Evolutionary conservation across 768 basidiomycete species (phyloP).

Genomic region (Paxillus involutus): DNA sequence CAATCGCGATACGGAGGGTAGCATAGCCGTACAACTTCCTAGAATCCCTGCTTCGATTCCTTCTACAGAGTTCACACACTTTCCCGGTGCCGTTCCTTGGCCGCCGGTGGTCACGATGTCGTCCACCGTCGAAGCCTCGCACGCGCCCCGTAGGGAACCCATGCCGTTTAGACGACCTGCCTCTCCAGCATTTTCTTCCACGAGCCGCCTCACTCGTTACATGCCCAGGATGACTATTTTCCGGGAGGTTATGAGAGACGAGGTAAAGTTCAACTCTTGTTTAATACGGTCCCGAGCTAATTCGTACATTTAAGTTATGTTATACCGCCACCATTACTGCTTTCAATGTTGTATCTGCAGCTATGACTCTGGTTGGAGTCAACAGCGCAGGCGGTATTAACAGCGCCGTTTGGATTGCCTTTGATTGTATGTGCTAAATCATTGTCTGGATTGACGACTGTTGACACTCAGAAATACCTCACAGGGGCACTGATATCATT

Average conservation of each 20-base stretch:
- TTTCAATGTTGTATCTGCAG: slow-evolving; percentile 46
- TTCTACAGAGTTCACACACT: slow-evolving; percentile 1
- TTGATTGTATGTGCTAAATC: slow-evolving; percentile 47
- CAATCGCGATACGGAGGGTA: background rate
- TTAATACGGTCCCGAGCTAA: background rate
- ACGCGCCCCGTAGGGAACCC: slow-evolving; percentile 10
- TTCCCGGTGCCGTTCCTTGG: slow-evolving; percentile 4
- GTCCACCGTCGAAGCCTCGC: slow-evolving; percentile 4
- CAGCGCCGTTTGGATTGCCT: slow-evolving; percentile 49
- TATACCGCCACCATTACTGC: slow-evolving; percentile 56
- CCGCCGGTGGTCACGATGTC: slow-evolving; percentile 18
- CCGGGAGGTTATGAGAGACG: slow-evolving; percentile 57
- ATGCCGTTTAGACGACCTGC: slow-evolving; percentile 8
- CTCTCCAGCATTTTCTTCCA: slow-evolving; percentile 30
- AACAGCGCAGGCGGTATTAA: slow-evolving; percentile 45
- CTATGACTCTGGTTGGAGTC: slow-evolving; percentile 51
- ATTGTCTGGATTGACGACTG: background rate
- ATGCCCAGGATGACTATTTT: slow-evolving; percentile 56
- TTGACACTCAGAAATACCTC: slow-evolving; percentile 3
- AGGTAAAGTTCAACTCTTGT: slow-evolving; percentile 43
- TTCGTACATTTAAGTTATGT: slow-evolving; percentile 37
- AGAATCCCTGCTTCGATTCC: slow-evolving; percentile 3
- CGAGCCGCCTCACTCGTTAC: slow-evolving; percentile 46
- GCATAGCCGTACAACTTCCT: background rate
- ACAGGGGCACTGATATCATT: slow-evolving; percentile 57